phyloP scores from a whole-genome alignment of 306 rosid genomes.

The Quercus rubra region DNA sequence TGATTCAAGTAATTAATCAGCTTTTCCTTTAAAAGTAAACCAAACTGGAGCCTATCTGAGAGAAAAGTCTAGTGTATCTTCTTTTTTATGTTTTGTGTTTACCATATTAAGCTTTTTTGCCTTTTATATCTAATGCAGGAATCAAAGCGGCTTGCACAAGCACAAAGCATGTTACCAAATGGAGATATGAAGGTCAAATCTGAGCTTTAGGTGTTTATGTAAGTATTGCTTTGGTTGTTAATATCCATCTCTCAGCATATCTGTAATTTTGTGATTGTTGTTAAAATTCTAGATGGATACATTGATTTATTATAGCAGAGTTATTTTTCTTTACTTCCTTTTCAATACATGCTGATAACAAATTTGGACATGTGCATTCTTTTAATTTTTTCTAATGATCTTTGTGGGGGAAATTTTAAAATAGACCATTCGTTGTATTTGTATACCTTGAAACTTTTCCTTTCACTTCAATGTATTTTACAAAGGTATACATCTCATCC shows the following conservation, averaged over 20 bases:
- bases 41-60: not conserved
- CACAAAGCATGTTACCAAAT: slow-evolving; percentile 67
- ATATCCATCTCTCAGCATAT: not conserved
- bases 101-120: not conserved
- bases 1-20: not conserved
- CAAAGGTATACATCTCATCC: no score
- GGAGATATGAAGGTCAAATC: slow-evolving; percentile 79
- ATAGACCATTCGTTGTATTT: not conserved
- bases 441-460: not conserved
- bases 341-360: not conserved
- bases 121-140: slow-evolving; percentile 52
- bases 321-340: not conserved
- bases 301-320: not conserved
- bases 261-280: not conserved
- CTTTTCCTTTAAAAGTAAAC: not conserved
- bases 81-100: not conserved
- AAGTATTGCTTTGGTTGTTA: slow-evolving; percentile 5
- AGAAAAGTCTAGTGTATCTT: not conserved
- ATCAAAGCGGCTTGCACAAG: slow-evolving; percentile 66
- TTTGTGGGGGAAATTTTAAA: not conserved
- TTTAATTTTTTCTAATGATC: not conserved
- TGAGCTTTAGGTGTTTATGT: slow-evolving; percentile 41
- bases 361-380: not conserved
- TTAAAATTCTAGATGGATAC: not conserved
- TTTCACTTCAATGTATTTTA: no score